Evolutionary conservation across 1,284 basidiomycete species (phyloP).

Genomic region (Rhodotorula mucilaginosa): DNA sequence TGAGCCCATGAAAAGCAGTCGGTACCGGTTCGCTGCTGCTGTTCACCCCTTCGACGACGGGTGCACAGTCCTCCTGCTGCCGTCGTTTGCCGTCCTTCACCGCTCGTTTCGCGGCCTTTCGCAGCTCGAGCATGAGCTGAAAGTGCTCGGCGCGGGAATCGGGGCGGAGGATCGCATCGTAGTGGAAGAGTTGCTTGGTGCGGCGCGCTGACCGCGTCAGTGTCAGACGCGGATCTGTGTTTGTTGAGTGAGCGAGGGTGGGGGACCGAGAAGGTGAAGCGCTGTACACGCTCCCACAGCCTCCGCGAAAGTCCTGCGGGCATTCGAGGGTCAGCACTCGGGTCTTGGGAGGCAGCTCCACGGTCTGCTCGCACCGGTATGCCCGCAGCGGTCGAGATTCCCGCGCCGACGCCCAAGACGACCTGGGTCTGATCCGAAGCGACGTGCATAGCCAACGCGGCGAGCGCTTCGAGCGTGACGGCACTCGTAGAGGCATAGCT

Average conservation of each 20-base stretch:
- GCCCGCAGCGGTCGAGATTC: constrained; percentile 86
- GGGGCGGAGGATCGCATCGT: constrained; percentile 75
- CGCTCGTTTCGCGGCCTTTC: not conserved
- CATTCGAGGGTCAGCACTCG: not conserved
- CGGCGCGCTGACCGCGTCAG: not conserved
- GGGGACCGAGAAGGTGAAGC: constrained; percentile 5
- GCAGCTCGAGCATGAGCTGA: constrained; percentile 72
- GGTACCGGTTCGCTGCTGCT: constrained; percentile 56
- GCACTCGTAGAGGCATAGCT: not conserved
- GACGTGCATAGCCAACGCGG: not conserved
- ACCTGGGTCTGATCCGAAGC: not conserved
- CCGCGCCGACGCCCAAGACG: constrained; percentile 63
- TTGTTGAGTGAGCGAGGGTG: constrained; percentile 9
- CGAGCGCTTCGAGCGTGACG: constrained; percentile 1
- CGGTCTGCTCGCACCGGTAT: constrained; percentile 96
- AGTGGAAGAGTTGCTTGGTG: constrained; percentile 71
- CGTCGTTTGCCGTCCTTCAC: not conserved
- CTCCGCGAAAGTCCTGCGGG: constrained; percentile 50
- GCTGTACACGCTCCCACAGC: not conserved
- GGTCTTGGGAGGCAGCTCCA: too few species aligned
- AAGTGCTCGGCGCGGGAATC: constrained; percentile 84
- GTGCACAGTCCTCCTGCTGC: too few species aligned
- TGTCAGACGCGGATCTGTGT: constrained; percentile 48
- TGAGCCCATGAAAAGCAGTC: constrained; percentile 23
- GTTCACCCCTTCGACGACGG: not conserved